Percentiles rank a stretch among this genome's conserved stretches.
These are phyloP conservation scores for Nymphaea thermarum DNA, from an alignment of 164 flowering plant species.

Conservation along the genomic window DNA sequence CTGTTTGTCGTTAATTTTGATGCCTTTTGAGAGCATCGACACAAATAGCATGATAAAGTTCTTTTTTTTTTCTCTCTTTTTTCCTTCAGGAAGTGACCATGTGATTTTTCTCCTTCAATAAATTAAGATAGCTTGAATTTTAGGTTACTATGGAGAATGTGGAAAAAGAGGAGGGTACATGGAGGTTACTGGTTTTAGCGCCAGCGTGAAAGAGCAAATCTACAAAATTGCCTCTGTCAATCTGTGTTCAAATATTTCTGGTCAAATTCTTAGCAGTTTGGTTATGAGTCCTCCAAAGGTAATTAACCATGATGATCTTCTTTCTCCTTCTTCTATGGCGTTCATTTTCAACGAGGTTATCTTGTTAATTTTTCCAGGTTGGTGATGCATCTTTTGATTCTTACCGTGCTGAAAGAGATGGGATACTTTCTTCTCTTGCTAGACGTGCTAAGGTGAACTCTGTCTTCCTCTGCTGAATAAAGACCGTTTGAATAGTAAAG, in stretches of 20 bases:
- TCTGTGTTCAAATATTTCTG: constrained; percentile 91
- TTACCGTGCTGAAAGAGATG: constrained; percentile 68
- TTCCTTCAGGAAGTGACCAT: no score
- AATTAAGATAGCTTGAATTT: no score
- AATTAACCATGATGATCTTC: no score
- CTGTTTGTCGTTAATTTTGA: no score
- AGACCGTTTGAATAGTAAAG: no score
- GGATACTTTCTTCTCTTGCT: constrained; percentile 71
- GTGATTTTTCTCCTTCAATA: no score
- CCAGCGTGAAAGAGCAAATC: constrained; percentile 80
- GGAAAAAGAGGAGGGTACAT: constrained; percentile 99
- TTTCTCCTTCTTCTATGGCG: background rate
- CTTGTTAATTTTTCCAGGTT: constrained; percentile 34
- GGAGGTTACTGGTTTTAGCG: constrained; percentile 88
- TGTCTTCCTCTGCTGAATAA: background rate
- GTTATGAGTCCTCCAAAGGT: constrained; percentile 99
- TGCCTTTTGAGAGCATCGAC: no score
- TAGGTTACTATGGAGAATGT: constrained; percentile 93
- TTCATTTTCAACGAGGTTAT: background rate
- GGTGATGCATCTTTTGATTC: constrained; percentile 94
- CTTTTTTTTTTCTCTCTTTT: no score
- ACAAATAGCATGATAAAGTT: no score
- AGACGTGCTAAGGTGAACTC: constrained; percentile 80
- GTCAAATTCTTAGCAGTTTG: constrained; percentile 96
- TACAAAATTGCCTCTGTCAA: constrained; percentile 97